Conservation (phyloP, 2,329 filamentous ascomycete species). For the Lizonia empirigonia region DNA sequence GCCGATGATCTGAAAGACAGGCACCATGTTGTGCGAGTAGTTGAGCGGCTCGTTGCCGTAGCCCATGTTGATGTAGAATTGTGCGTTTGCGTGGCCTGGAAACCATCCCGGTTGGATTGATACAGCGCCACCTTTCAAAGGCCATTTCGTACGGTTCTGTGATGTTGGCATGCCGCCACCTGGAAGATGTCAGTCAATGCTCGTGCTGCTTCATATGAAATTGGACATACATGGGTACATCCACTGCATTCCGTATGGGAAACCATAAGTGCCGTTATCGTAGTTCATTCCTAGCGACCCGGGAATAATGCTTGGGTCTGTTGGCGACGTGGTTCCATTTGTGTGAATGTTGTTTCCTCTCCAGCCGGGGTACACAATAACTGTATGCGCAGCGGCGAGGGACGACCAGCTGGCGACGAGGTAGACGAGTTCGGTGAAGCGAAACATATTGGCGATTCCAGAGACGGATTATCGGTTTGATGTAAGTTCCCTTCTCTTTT, state of each 20-base stretch:
- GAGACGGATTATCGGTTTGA: background rate
- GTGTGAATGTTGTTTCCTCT: constrained; percentile 83
- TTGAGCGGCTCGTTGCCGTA: constrained; percentile 81
- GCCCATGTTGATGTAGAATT: constrained; percentile 91
- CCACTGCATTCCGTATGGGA: constrained; percentile 93
- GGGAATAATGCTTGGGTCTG: constrained; percentile 42
- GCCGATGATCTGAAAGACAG: constrained; percentile 81
- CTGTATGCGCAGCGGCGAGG: constrained; percentile 70
- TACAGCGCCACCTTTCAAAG: constrained; percentile 82
- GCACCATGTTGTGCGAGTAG: constrained; percentile 83
- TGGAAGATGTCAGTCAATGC: constrained; percentile 48
- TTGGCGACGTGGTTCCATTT: constrained; percentile 64
- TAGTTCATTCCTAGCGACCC: constrained; percentile 54
- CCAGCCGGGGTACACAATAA: constrained; percentile 86
- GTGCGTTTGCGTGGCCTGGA: constrained; percentile 79
- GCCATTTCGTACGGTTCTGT: constrained; percentile 90
- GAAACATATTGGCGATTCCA: constrained; percentile 37
- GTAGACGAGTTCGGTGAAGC: constrained; percentile 40
- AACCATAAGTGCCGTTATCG: constrained; percentile 56
- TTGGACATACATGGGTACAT: constrained; percentile 80
- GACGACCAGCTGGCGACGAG: constrained; percentile 44
- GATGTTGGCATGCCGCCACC: constrained; percentile 82
- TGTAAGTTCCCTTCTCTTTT: constrained; percentile 9
- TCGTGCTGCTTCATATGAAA: background rate
- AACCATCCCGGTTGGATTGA: constrained; percentile 96